Evolutionary conservation across 345 rosid species (phyloP), one percentile per base, ranked within the genome.

Genomic region (Salix udensis): DNA sequence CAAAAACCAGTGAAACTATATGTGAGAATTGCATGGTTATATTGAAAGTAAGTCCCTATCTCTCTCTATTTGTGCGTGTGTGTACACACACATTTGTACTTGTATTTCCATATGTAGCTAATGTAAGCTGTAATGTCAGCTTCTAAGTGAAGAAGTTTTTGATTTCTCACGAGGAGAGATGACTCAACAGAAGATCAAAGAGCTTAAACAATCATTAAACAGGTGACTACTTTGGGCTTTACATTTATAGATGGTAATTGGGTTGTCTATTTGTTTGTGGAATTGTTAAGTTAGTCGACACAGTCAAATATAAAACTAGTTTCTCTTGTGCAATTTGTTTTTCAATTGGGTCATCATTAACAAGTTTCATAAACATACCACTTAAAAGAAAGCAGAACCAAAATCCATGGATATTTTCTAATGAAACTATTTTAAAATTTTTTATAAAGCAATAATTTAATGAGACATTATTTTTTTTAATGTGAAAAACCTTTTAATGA

Each of bases 121-220:
- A 85, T 72, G 73, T 42, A 55, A 62, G 39, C 62, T 76, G 44
- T 70, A 53, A 52, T 65, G 46, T 64, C 90, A 96, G 99, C 98
- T 96, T 74, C 86, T 96, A 65, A 96, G 98, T 70, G 99, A 96
- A 84, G 99, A 96, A 81, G 99, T 96, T 78, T 96, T 96, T 84
- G 99, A 96, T 86, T 96, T 96, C 87, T 96, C 99, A 69, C 88
- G 97, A 74, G 99, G 99, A 76, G 98, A 96, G 84, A 94, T 96
- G 99, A 96, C 98, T 70, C 98, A 85, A 73, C 95, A 82, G 86
- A 96, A 96, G 88, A 92, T 96, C 80, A 96, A 92, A 84, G 99
- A 96, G 84, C 94, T 96, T 52, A 96, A 96, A 81, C 97, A 96
- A 79, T 96, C 99, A 68, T 79, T 96, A 15, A 96, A 96, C 82